Base-by-base conservation (phyloP, 2,329 filamentous ascomycete genomes). In the Pseudonectria buxi region DNA sequence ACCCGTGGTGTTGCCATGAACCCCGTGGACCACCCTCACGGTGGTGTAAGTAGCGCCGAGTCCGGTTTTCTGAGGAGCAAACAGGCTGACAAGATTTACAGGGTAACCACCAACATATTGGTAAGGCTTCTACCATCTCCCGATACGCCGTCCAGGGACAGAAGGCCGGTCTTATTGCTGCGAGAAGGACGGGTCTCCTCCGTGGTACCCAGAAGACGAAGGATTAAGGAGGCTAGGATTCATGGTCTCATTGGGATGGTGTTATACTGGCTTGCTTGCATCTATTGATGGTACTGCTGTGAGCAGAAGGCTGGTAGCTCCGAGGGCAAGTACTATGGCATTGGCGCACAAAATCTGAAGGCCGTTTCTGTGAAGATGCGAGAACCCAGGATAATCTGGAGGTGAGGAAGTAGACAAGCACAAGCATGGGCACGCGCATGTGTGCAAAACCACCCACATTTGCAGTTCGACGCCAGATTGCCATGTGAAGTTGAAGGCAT, bases 1-100 rank as follows among this genome's bases (percentile, higher is more conserved):
- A 98, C 92, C 80, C 90, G 92, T 92, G 92, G 92, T 95, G 92
- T 98, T 83, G 92, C 92, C 73, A 98, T 98, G 92, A 98, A 98
- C 78, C 92, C 92, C 62, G 92, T 98, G 64, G 92, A 98, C 76
- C 92, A 98, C 81, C 86, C 86, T 71, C 86, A 92, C 83, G 86
- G 86, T 86, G 85, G 83, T 86, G 75, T 76, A 76, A 59, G 73
- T 77, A 57, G 39, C 32, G 32, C 31, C 37, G 5, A 28, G 3
- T 18, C 6, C 12, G 6, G 22, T 10, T 27, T 42, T 39, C 41
- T 26, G 3, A 3, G 26, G 27, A 39, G 24, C 32, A 42, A 44
- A 49, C 48, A 47, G 70, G 63, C 78, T 67, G 58, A 47, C 37
- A 30, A 27, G 37, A 7, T 41, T 41, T 51, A 61, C 63, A 75